A percentile compares a stretch with the other conserved stretches of the same genome.
phyloP scores from a whole-genome alignment of 2,329 filamentous ascomycete species.

The Diplodia corticola region DNA sequence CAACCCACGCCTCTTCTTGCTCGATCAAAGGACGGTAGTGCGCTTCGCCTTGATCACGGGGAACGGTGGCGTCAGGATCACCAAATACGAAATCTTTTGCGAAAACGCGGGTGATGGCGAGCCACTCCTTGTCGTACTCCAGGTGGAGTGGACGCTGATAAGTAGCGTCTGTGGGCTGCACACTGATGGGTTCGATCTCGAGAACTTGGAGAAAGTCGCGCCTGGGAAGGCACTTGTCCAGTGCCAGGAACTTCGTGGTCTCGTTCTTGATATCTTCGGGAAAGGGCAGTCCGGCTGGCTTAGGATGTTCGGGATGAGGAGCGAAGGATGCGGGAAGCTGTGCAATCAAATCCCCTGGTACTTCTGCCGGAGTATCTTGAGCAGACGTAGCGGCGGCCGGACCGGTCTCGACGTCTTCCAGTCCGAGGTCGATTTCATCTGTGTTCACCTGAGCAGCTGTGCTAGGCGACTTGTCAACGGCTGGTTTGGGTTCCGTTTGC shows the following conservation, averaged over 20 bases:
- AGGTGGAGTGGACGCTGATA: slow-evolving; percentile 58
- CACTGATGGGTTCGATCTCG: slow-evolving; percentile 49
- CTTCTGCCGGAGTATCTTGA: slow-evolving; percentile 30
- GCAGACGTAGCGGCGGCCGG: background rate
- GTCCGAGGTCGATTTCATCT: slow-evolving; percentile 47
- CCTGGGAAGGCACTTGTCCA: slow-evolving; percentile 85
- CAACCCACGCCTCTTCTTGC: slow-evolving; percentile 74
- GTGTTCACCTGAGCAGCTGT: slow-evolving; percentile 37
- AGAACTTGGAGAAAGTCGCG: slow-evolving; percentile 81
- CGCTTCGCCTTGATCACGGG: slow-evolving; percentile 66
- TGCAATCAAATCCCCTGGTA: slow-evolving; percentile 66
- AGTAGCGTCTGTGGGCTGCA: slow-evolving; percentile 28
- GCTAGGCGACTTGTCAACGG: slow-evolving; percentile 65
- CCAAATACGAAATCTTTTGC: slow-evolving; percentile 58
- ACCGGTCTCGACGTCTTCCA: slow-evolving; percentile 29
- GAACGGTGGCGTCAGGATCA: slow-evolving; percentile 53
- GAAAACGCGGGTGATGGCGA: slow-evolving; percentile 87
- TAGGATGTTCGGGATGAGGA: slow-evolving; percentile 27
- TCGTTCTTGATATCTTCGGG: slow-evolving; percentile 75
- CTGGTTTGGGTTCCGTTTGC: slow-evolving; percentile 20
- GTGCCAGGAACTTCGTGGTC: slow-evolving; percentile 77
- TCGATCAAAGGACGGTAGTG: slow-evolving; percentile 69
- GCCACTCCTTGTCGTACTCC: slow-evolving; percentile 90
- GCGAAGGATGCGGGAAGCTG: slow-evolving; percentile 76
- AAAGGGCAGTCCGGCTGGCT: slow-evolving; percentile 56